Base-by-base conservation (phyloP, 2,329 filamentous ascomycete species). In the Bipolaris zeicola region DNA sequence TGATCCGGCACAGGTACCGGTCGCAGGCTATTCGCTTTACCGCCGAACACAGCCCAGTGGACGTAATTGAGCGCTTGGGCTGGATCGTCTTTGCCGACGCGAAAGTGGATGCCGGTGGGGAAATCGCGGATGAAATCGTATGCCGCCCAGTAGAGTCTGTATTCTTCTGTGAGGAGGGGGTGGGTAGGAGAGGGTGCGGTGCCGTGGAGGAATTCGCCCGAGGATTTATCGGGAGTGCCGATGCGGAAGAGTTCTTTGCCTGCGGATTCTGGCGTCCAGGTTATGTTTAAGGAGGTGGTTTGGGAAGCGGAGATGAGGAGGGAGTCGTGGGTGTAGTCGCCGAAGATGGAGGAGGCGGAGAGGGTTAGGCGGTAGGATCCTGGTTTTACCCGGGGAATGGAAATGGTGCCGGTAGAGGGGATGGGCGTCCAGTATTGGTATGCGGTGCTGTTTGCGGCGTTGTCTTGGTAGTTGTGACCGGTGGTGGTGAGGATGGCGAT, bases 21-120 rank as follows among this genome's bases (percentile, higher is more conserved):
- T 3, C 83, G 77, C 2, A 78, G 45, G 3, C 70, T 79, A 69
- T 86, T 82, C 1, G 77, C 83, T 26, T 82, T 76, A 1, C 83
- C 82, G 1, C 85, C 85, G 63, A 86, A 88, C 7, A 86, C 84
- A 54, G 81, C 83, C 87, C 86, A 89, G 67, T 89, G 87, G 3
- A 88, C 82, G 52, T 87, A 87, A 71, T 89, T 89, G 57, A 87
- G 77, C 5, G 53, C 53, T n/a, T 37, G 24, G 8, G 63, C 86
- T 83, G 10, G 76, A 77, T 24, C 83, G 71, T 57, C 71, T 28
- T 28, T 6, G 8, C 85, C 85, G 1, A 89, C 80, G 13, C 80
- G 79, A 73, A 83, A 89, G 76, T 78, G 0, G 0, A 89, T 79
- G 3, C 86, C 85, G 0, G 81, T 62, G 0, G 86, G 85, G 62